A percentile compares a stretch with the other conserved stretches of the same genome.
These are phyloP conservation scores for Tremella fuciformis DNA, from an alignment of 768 basidiomycete genomes.

Conservation along the genomic window DNA sequence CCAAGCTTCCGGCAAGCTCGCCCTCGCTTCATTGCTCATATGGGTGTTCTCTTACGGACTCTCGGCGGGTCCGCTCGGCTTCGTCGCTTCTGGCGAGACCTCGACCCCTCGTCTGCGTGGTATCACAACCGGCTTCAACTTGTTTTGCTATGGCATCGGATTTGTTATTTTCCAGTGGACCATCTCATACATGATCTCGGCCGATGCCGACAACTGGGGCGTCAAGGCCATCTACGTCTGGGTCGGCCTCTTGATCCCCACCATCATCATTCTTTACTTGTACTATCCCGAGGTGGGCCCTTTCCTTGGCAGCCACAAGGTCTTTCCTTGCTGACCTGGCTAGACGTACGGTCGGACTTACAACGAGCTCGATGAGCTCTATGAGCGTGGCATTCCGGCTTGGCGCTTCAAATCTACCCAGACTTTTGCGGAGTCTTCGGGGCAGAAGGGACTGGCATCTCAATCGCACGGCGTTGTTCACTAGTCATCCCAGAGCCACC, in stretches of 20 bases:
- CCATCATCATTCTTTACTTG: conserved; percentile 17
- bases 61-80: too few relatives aligned
- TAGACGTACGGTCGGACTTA: conserved; percentile 29
- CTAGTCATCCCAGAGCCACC: too few relatives aligned
- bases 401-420: conserved; percentile 22
- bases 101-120: too few relatives aligned
- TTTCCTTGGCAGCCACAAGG: too few relatives aligned
- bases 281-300: conserved; percentile 21
- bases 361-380: conserved; percentile 32
- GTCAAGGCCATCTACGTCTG: conserved; percentile 28
- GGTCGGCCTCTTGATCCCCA: conserved; percentile 24
- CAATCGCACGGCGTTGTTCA: too few relatives aligned
- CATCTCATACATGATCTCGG: conserved; percentile 26
- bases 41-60: too few relatives aligned
- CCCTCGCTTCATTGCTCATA: too few relatives aligned
- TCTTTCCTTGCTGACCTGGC: too few relatives aligned
- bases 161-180: conserved; percentile 25
- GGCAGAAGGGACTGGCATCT: too few relatives aligned
- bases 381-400: conserved; percentile 26
- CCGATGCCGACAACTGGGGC: conserved; percentile 24
- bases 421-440: conserved; percentile 9
- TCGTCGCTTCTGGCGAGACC: too few relatives aligned
- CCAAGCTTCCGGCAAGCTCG: too few relatives aligned
- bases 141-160: not conserved
- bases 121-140: not conserved